Evolutionary conservation across 768 basidiomycete genomes (phyloP).

Genomic region (Zangia roseola): DNA sequence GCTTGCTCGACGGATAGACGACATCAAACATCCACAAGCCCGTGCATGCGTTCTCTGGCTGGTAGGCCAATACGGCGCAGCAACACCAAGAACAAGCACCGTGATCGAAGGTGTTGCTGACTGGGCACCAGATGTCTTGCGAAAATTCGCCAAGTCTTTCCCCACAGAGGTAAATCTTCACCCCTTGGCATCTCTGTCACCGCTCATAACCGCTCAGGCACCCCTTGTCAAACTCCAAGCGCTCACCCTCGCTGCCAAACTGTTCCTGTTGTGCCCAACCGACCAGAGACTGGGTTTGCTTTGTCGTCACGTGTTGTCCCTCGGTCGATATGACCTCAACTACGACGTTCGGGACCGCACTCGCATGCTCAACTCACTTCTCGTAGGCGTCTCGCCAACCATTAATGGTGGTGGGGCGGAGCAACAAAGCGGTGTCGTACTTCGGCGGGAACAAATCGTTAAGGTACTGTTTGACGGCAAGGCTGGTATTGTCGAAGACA

Average conservation of each 20-base stretch:
- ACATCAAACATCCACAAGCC: slow-evolving; percentile 76
- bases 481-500: slow-evolving; percentile 41
- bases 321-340: slow-evolving; percentile 84
- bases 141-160: slow-evolving; percentile 78
- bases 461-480: slow-evolving; percentile 82
- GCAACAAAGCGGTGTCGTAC: slow-evolving; percentile 66
- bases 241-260: slow-evolving; percentile 83
- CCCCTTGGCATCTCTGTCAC: neutral
- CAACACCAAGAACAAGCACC: slow-evolving; percentile 32
- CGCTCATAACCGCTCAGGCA: slow-evolving; percentile 37
- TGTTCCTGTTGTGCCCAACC: slow-evolving; percentile 65
- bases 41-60: slow-evolving; percentile 91
- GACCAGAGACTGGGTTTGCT: slow-evolving; percentile 52
- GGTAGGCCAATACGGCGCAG: slow-evolving; percentile 81
- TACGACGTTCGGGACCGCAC: slow-evolving; percentile 92
- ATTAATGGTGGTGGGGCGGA: slow-evolving; percentile 38
- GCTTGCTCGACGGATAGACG: slow-evolving; percentile 75
- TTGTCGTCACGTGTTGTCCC: slow-evolving; percentile 69
- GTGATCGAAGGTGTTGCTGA: slow-evolving; percentile 58
- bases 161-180: slow-evolving; percentile 54
- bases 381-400: slow-evolving; percentile 52
- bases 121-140: slow-evolving; percentile 88
- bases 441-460: slow-evolving; percentile 79
- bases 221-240: slow-evolving; percentile 77
- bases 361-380: slow-evolving; percentile 71